Conservation (phyloP, 805 yeast species). For the Schwanniomyces occidentalis region DNA sequence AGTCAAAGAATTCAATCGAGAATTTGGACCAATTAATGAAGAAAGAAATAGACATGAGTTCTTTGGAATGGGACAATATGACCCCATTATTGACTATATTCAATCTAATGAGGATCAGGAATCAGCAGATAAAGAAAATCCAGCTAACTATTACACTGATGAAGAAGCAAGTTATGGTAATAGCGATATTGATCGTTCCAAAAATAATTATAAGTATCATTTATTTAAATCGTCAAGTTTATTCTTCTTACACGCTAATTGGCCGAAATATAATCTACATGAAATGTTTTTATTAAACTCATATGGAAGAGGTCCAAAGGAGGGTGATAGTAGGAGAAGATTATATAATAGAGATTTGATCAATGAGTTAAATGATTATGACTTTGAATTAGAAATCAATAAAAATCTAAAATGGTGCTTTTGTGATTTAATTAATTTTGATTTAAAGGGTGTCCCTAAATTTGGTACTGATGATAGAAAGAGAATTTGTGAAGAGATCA, state of each 20-base stretch:
- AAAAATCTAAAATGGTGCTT: constrained; percentile 28
- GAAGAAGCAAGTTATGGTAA: constrained; percentile 20
- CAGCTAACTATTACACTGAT: constrained; percentile 11
- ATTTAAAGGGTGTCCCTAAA: constrained; percentile 22
- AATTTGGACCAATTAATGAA: constrained; percentile 33
- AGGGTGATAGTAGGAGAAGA: constrained; percentile 24
- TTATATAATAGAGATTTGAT: constrained; percentile 25
- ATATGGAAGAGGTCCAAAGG: constrained; percentile 28
- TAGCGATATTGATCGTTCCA: constrained; percentile 18
- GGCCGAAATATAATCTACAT: constrained; percentile 31
- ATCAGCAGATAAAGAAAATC: constrained; percentile 9
- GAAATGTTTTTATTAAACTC: constrained; percentile 27
- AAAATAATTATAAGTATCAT: constrained; percentile 31
- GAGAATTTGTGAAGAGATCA: constrained; percentile 24
- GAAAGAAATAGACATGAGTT: constrained; percentile 23
- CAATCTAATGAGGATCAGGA: constrained; percentile 14
- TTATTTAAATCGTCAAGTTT: constrained; percentile 25
- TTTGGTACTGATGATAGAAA: constrained; percentile 19
- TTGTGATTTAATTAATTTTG: constrained; percentile 24
- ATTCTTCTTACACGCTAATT: constrained; percentile 38
- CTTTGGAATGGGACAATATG: constrained; percentile 40
- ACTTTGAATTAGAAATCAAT: constrained; percentile 29
- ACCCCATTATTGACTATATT: constrained; percentile 32
- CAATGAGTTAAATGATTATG: constrained; percentile 25
- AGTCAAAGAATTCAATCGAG: constrained; percentile 36